Conservation (phyloP, 345 rosid species). For the Salix exigua region DNA sequence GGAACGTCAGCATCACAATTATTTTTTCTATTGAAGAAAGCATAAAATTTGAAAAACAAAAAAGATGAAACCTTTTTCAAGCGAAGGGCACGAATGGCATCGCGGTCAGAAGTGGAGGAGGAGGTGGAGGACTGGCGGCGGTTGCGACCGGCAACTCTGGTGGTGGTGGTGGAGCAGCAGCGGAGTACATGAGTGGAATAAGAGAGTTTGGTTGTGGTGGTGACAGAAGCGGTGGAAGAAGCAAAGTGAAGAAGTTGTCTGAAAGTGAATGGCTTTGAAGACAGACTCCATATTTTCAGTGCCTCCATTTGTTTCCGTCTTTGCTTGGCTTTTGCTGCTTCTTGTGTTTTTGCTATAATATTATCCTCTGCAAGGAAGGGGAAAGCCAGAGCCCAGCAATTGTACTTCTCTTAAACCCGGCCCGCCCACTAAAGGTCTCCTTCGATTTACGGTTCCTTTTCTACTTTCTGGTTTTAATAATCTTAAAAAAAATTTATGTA, state of each 20-base stretch:
- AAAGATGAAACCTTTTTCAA: constrained; percentile 54
- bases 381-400: too few relatives aligned
- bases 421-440: too few relatives aligned
- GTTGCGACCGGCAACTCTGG: constrained; percentile 39
- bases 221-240: constrained; percentile 17
- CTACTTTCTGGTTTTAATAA: too few relatives aligned
- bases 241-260: constrained; percentile 47
- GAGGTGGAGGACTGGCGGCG: constrained; percentile 51
- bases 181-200: constrained; percentile 31
- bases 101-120: constrained; percentile 81
- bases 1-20: too few relatives aligned
- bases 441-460: too few relatives aligned
- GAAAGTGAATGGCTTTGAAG: constrained; percentile 58
- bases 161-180: constrained; percentile 38
- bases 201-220: constrained; percentile 16
- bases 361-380: too few relatives aligned
- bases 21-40: too few relatives aligned
- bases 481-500: too few relatives aligned
- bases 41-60: too few relatives aligned
- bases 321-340: background rate
- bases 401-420: too few relatives aligned
- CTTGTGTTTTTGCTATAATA: background rate
- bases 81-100: constrained; percentile 84
- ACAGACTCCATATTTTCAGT: constrained; percentile 53
- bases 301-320: constrained; percentile 59